These are phyloP conservation scores for Zopfochytrium polystomum DNA, from an alignment of 371 early-diverging fungal species.

Conservation along the genomic window DNA sequence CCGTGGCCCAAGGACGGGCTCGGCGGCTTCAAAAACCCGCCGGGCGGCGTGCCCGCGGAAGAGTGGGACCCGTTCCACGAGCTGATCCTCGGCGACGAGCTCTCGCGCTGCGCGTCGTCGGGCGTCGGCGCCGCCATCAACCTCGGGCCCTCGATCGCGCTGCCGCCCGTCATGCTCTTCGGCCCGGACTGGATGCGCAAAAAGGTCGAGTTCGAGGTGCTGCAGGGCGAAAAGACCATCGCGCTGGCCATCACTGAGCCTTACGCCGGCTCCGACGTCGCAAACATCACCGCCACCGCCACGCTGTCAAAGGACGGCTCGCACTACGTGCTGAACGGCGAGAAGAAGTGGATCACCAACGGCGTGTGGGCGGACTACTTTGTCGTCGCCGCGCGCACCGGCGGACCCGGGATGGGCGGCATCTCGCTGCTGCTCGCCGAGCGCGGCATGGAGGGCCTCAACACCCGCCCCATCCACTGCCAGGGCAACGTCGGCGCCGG, in stretches of 20 bases:
- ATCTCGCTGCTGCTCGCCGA: constrained; percentile 40
- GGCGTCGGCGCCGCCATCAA: constrained; percentile 17
- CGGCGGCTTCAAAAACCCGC: too few relatives aligned
- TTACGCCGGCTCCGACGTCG: too few relatives aligned
- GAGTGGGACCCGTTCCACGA: constrained; percentile 46
- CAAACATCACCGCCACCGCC: constrained; percentile 38
- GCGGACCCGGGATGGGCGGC: constrained; percentile 37
- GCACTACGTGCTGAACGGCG: constrained; percentile 49
- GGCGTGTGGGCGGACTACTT: too few relatives aligned
- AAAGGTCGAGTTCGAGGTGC: constrained; percentile 26
- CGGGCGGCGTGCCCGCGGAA: constrained; percentile 30
- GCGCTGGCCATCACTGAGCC: constrained; percentile 46
- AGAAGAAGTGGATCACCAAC: constrained; percentile 47
- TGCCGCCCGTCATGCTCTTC: constrained; percentile 45
- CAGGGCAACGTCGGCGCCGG: constrained; percentile 30
- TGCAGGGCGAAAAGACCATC: constrained; percentile 42
- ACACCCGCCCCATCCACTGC: constrained; percentile 55
- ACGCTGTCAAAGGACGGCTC: constrained; percentile 30
- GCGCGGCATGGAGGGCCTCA: constrained; percentile 36
- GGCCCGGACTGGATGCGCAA: constrained; percentile 31
- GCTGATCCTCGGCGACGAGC: constrained; percentile 30
- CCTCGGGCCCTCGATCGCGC: constrained; percentile 33
- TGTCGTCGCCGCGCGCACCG: constrained; percentile 44
- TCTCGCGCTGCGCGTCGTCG: constrained; percentile 21
- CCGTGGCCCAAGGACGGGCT: not conserved